phyloP scores from a whole-genome alignment of 2,329 filamentous ascomycete genomes.

The Cytospora leucostoma region DNA sequence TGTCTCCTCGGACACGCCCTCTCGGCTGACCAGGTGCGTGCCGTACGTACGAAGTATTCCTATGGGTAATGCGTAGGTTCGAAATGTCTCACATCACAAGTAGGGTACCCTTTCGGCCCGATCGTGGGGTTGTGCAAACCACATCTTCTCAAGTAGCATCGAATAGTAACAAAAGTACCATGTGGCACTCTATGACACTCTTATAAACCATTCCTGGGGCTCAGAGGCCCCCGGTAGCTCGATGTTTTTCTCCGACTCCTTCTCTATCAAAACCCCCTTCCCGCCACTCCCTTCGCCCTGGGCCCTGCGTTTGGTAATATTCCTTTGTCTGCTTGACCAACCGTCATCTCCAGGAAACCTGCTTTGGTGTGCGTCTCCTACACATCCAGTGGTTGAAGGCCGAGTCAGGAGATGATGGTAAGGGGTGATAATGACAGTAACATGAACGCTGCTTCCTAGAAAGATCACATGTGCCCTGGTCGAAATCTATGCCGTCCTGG shows the following conservation, averaged over 20 bases:
- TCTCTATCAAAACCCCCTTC: background rate
- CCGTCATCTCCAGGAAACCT: background rate
- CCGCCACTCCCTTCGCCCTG: background rate
- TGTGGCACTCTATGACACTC: background rate
- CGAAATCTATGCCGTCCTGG: background rate
- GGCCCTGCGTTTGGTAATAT: background rate
- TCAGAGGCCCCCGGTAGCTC: background rate
- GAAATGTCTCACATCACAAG: slow-evolving; percentile 15
- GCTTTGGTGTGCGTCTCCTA: slow-evolving; percentile 3
- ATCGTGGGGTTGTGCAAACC: background rate
- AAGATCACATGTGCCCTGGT: background rate
- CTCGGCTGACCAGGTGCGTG: slow-evolving; percentile 1
- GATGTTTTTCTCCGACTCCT: background rate
- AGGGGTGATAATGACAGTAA: slow-evolving; percentile 4
- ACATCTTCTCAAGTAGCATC: background rate
- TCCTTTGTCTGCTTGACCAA: slow-evolving; percentile 13
- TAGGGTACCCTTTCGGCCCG: slow-evolving; percentile 7
- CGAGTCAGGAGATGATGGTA: slow-evolving; percentile 6
- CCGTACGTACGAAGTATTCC: slow-evolving; percentile 7
- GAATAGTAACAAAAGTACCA: background rate
- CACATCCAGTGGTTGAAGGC: background rate
- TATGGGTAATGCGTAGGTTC: slow-evolving; percentile 4
- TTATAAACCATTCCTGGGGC: background rate
- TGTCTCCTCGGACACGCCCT: slow-evolving; percentile 2
- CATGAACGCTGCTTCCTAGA: slow-evolving; percentile 5